These are phyloP conservation scores for Cordia subcordata DNA, from an alignment of 257 asterid species.

Conservation along the genomic window DNA sequence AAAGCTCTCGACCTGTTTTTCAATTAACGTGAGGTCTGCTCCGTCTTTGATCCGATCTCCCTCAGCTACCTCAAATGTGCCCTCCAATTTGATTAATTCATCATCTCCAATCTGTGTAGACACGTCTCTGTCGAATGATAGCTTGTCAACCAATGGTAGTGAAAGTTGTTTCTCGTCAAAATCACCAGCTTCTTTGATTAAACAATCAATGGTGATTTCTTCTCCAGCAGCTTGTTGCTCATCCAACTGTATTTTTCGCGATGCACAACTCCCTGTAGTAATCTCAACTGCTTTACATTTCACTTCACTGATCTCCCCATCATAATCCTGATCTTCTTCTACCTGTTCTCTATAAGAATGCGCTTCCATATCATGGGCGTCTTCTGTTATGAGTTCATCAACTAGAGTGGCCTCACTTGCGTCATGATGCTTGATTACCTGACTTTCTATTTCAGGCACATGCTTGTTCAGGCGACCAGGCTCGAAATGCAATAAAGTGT, in stretches of 20 bases:
- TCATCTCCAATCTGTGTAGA: background rate
- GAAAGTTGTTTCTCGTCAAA: background rate
- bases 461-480: no score
- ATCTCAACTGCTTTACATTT: no score
- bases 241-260: no score
- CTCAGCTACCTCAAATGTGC: constrained; percentile 1
- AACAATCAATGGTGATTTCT: background rate
- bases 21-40: constrained; percentile 7
- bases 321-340: no score
- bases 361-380: background rate
- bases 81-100: constrained; percentile 16
- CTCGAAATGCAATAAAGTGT: no score
- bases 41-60: background rate
- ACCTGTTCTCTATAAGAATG: no score
- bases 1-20: constrained; percentile 7
- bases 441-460: no score
- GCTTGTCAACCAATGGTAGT: background rate
- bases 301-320: no score
- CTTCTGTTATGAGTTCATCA: background rate
- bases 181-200: background rate
- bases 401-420: background rate
- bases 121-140: background rate
- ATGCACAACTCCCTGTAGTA: no score
- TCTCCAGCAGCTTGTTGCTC: background rate
- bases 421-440: no score